phyloP scores from a whole-genome alignment of 805 yeast genomes.

The Ogataea methylovora region DNA sequence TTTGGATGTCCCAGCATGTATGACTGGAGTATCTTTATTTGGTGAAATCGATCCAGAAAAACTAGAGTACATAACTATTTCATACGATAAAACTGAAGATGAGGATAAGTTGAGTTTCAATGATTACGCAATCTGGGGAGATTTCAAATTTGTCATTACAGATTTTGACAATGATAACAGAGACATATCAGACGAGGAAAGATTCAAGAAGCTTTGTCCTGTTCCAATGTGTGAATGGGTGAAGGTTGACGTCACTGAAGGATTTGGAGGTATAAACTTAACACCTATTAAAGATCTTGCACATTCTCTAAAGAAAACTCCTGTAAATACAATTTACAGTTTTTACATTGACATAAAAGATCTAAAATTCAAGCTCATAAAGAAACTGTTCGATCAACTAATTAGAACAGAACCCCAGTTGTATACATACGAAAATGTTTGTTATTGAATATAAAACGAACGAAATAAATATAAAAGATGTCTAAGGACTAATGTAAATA shows the following conservation, averaged over 20 bases:
- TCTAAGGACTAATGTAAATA: too few relatives aligned
- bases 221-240: slow-evolving; percentile 34
- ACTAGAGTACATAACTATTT: slow-evolving; percentile 18
- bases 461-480: not conserved
- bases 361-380: slow-evolving; percentile 7
- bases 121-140: slow-evolving; percentile 30
- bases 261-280: slow-evolving; percentile 33
- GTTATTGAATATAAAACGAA: not conserved
- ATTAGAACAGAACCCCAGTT: slow-evolving; percentile 8
- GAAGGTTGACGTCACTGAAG: slow-evolving; percentile 28
- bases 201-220: slow-evolving; percentile 13
- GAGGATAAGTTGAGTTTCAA: slow-evolving; percentile 20
- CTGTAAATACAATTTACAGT: slow-evolving; percentile 1
- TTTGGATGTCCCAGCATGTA: slow-evolving; percentile 72
- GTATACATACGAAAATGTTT: slow-evolving; percentile 12
- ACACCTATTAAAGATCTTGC: not conserved
- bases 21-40: slow-evolving; percentile 81
- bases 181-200: slow-evolving; percentile 2
- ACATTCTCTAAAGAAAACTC: slow-evolving; percentile 4
- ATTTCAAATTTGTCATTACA: slow-evolving; percentile 46
- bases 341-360: not conserved
- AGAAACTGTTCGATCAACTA: slow-evolving; percentile 1
- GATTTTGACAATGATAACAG: slow-evolving; percentile 19
- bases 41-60: slow-evolving; percentile 43
- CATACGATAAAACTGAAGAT: slow-evolving; percentile 78